Percentiles rank a stretch among this genome's conserved stretches.
Evolutionary conservation across 306 rosid species (phyloP).

Genomic region (Herpetospermum pedunculosum): DNA sequence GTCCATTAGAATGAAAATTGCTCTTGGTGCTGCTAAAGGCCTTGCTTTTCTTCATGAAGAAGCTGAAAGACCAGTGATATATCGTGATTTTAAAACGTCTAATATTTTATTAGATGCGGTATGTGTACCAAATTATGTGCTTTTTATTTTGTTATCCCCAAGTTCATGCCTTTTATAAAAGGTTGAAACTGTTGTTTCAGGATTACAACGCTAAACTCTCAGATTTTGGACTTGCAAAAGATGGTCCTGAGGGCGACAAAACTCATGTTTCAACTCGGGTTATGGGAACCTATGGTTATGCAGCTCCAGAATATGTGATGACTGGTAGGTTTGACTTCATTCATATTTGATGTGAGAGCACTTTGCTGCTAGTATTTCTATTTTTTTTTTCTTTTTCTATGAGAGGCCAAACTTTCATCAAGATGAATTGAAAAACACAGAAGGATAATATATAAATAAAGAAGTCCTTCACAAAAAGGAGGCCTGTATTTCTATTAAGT

Average conservation of each 20-base stretch:
- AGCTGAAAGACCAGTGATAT: conserved; percentile 71
- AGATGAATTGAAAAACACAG: background rate
- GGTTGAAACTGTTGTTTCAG: conserved; percentile 25
- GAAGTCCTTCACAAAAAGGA: background rate
- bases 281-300: conserved; percentile 97
- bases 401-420: background rate
- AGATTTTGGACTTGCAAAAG: conserved; percentile 97
- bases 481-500: background rate
- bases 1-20: conserved; percentile 93
- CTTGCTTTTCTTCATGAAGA: conserved; percentile 93
- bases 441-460: background rate
- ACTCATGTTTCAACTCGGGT: conserved; percentile 96
- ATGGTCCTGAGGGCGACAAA: conserved; percentile 87
- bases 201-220: conserved; percentile 93
- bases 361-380: background rate
- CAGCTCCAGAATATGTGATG: conserved; percentile 98
- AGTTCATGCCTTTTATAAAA: conserved; percentile 9
- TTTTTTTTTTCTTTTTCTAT: background rate
- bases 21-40: conserved; percentile 95
- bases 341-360: background rate
- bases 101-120: conserved; percentile 91
- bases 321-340: conserved; percentile 58
- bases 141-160: conserved; percentile 3
- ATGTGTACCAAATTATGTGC: conserved; percentile 16
- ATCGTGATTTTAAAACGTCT: conserved; percentile 96